Evolutionary conservation across 768 basidiomycete genomes (phyloP).

Genomic region (Nidularia pulvinata): DNA sequence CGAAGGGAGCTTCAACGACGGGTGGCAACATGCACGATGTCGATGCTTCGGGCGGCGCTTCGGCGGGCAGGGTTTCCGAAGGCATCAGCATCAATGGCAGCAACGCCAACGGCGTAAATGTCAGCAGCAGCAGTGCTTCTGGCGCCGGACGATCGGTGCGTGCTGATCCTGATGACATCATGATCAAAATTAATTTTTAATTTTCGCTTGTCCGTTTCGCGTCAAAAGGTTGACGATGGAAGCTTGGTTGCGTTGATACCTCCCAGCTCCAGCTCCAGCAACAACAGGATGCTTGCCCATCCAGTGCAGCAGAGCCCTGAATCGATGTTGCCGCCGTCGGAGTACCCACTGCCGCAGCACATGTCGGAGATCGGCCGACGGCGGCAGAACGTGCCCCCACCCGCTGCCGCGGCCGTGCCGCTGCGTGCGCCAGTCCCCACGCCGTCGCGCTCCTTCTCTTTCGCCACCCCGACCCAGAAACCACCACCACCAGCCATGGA

Average conservation of each 20-base stretch:
- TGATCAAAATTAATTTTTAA: neutral
- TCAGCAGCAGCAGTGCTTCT: neutral
- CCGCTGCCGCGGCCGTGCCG: neutral
- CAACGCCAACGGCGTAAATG: too few relatives aligned
- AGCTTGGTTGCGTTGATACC: too few relatives aligned
- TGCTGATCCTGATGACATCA: neutral
- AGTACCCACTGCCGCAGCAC: neutral
- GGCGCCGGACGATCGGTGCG: neutral
- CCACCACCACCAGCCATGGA: neutral
- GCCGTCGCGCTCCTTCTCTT: neutral
- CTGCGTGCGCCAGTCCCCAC: neutral
- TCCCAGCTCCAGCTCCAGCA: too few relatives aligned
- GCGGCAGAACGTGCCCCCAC: neutral
- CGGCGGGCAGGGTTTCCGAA: too few relatives aligned
- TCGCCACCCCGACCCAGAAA: neutral
- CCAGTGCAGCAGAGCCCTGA: neutral
- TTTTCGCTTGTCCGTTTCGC: neutral
- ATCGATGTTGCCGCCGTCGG: neutral
- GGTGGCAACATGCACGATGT: neutral
- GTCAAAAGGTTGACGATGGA: too few relatives aligned
- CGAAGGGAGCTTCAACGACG: neutral
- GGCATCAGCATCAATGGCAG: too few relatives aligned
- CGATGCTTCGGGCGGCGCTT: neutral
- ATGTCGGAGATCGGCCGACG: neutral
- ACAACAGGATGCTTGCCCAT: neutral